Conservation (phyloP, 495 filamentous ascomycete genomes). For the Cairneyella variabilis region DNA sequence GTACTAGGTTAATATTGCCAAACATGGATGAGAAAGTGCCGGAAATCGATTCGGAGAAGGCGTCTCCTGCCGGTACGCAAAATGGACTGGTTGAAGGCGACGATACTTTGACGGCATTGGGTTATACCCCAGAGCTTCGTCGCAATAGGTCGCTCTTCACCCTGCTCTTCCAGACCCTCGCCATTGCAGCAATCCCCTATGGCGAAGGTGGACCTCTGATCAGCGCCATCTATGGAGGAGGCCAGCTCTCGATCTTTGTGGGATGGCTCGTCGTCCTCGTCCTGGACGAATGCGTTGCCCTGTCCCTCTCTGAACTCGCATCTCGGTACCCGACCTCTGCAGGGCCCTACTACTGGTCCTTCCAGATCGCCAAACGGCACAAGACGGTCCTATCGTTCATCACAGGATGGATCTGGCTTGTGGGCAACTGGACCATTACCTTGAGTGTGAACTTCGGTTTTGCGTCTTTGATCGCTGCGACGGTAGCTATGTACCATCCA, state of each 20-base stretch:
- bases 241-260: constrained; percentile 46
- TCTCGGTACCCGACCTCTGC: constrained; percentile 48
- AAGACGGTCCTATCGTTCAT: constrained; percentile 43
- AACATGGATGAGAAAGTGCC: no score
- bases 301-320: constrained; percentile 44
- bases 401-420: constrained; percentile 29
- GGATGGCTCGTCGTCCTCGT: constrained; percentile 41
- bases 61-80: background rate
- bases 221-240: constrained; percentile 35
- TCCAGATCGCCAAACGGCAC: constrained; percentile 40
- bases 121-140: constrained; percentile 40
- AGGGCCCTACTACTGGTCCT: constrained; percentile 48
- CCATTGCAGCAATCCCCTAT: constrained; percentile 44
- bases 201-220: constrained; percentile 43
- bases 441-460: constrained; percentile 41
- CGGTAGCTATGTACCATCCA: constrained; percentile 28
- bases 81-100: background rate
- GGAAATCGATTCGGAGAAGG: background rate
- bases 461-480: constrained; percentile 31
- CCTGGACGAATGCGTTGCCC: constrained; percentile 30
- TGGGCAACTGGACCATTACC: constrained; percentile 28
- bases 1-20: background rate
- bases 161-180: constrained; percentile 41
- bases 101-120: constrained; percentile 24
- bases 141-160: constrained; percentile 45